Evolutionary conservation across 345 rosid genomes (phyloP), one percentile per base, ranked within the genome.

Genomic region (Dipteronia sinensis): DNA sequence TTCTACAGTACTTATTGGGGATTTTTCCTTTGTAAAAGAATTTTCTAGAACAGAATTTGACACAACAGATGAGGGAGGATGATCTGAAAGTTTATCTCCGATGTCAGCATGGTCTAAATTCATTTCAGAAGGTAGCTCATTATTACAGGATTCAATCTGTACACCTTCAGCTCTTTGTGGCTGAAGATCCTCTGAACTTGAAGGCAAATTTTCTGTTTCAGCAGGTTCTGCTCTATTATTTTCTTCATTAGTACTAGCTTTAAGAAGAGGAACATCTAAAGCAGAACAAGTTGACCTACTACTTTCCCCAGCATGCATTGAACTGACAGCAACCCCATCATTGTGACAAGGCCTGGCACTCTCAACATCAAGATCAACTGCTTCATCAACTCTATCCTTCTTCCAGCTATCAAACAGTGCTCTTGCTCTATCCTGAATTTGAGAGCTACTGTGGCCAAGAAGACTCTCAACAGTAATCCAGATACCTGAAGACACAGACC

Each of bases 401-500:
- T 89, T 88, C 97, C 93, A 94, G 82, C 86, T 78, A 86, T 82
- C 87, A 68, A 80, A 82, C 7, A 94, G 84, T 66, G 85, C 88
- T 79, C 85, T 88, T 67, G 98, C 98, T 75, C 79, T 87, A 62
- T 90, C 95, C 87, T 83, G 95, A 82, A 94, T 85, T 74, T 74
- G 88, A 65, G 83, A 84, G 81, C 88, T 87, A 71, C 76, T 79
- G 81, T 92, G 97, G 79, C 85, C 86, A 77, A 90, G 89, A 81
- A 96, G 95, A 74, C 78, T 85, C 86, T 85, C 80, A 73, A 96
- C 86, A 22, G 95, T 86, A 77, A 68, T 84, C 88, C 88, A 89
- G 82, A 92, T 83, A 76, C 95, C 97, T 15, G 97, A 91, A 85
- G 98, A 87, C 82, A 90, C 40, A 8, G 92, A 87, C 78, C 79